Base-by-base conservation (phyloP, 2,329 filamentous ascomycete genomes). In the Fusarium cicatricum region DNA sequence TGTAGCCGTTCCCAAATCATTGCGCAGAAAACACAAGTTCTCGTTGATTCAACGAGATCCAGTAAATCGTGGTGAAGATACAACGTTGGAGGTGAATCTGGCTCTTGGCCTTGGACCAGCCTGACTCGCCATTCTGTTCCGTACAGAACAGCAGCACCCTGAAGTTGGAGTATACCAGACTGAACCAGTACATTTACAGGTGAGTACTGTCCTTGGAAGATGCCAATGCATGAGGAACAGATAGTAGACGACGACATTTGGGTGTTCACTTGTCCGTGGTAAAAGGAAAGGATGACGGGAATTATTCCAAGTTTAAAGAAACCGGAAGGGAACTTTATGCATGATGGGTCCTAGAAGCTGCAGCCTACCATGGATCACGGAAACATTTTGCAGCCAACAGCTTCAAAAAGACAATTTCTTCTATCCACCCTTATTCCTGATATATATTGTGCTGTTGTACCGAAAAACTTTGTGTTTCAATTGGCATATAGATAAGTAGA, bases 1-100 rank as follows among this genome's bases (percentile, higher is more conserved):
- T 36, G 36, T 19, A 56, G 19, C 12, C 36, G 32, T n/a, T 60
- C 38, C 39, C 45, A 63, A n/a, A 62, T 63, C 19, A 41, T 60
- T 12, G 55, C 55, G 17, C 59, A 63, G 26, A 63, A 44, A 11
- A 51, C 60, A n/a, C 60, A 62, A 4, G n/a, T 44, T 10, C 41
- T 28, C 11, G 38, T 37, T 16, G 52, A 56, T 15, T 46, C 33
- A 19, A 19, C 36, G 15, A 62, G 19, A 12, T 36, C 42, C 12
- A 46, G 21, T 10, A 56, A 19, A 11, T 21, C 55, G 16, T 63
- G 42, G 12, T 62, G 60, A 26, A 48, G 9, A 49, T 56, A 60
- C 6, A 44, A 45, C 9, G 12, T 33, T 11, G 21, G 16, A 8
- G 15, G 5, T 1, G n/a, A 21, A 3, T 26, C 16, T 28, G 34